Percentiles rank a stretch among this genome's conserved stretches.
Evolutionary conservation across 257 asterid genomes (phyloP).

Genomic region (Echites panduratus): DNA sequence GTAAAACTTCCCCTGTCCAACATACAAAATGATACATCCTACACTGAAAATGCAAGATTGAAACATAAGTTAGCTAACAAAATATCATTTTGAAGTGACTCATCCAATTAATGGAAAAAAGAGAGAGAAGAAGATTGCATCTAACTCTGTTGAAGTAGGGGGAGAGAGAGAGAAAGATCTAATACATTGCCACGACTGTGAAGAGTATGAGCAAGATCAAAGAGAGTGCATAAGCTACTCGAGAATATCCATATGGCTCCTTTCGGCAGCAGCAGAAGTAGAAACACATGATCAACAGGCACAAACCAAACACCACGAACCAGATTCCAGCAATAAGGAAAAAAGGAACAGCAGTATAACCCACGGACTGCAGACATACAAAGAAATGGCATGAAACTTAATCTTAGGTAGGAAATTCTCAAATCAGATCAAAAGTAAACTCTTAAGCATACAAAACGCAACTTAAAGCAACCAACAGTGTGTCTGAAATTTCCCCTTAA

Average conservation of each 20-base stretch:
- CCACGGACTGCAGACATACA: constrained; percentile 59
- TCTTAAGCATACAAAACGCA: background rate
- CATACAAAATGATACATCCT: constrained; percentile 68
- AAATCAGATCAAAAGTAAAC: background rate
- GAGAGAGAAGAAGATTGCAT: background rate
- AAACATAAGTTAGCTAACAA: constrained; percentile 12
- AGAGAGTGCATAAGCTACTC: constrained; percentile 60
- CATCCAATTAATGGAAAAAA: constrained; percentile 1
- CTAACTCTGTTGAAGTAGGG: background rate
- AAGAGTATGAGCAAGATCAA: constrained; percentile 59
- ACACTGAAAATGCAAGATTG: constrained; percentile 43
- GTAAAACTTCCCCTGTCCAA: constrained; percentile 59
- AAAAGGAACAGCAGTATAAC: constrained; percentile 59
- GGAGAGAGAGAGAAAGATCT: background rate
- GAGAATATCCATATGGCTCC: constrained; percentile 59
- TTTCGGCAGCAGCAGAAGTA: constrained; percentile 50
- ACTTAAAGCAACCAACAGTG: background rate
- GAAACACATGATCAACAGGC: constrained; percentile 41
- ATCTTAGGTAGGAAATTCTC: background rate
- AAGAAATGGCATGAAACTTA: background rate
- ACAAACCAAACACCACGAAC: constrained; percentile 54
- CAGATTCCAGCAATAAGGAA: constrained; percentile 54
- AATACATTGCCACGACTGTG: constrained; percentile 53
- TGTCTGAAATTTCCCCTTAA: background rate
- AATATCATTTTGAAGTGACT: background rate